Evolutionary conservation across 352 stramenopile species (phyloP).

Genomic region (Peronospora farinosa): DNA sequence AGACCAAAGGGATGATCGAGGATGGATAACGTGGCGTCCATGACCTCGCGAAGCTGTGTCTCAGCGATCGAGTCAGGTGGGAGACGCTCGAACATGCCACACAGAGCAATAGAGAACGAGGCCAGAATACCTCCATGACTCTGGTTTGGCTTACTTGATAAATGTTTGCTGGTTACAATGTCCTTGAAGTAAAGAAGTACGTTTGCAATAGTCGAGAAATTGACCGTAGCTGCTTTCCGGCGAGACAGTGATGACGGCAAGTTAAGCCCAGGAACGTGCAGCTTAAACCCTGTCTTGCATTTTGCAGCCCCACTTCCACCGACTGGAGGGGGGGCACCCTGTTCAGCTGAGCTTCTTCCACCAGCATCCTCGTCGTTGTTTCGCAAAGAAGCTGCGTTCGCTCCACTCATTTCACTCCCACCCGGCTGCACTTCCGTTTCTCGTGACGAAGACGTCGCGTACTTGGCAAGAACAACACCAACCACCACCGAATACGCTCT

Average conservation of each 20-base stretch:
- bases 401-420: conserved; percentile 10
- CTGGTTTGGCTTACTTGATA: conserved; percentile 44
- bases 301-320: conserved; percentile 26
- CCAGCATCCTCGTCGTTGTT: conserved; percentile 31
- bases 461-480: conserved; percentile 74
- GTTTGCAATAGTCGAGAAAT: conserved; percentile 71
- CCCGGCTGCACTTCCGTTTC: conserved; percentile 39
- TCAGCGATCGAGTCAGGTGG: conserved; percentile 55
- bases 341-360: conserved; percentile 21
- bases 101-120: conserved; percentile 63
- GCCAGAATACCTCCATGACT: conserved; percentile 63
- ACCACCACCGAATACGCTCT: conserved; percentile 61
- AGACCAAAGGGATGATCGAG: conserved; percentile 71
- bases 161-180: conserved; percentile 52
- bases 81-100: conserved; percentile 73
- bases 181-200: conserved; percentile 80
- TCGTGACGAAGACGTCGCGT: conserved; percentile 39
- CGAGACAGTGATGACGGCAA: conserved; percentile 42
- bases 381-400: conserved; percentile 8
- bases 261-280: conserved; percentile 58
- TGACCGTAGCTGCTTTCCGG: conserved; percentile 47
- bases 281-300: conserved; percentile 65
- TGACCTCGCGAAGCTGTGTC: conserved; percentile 54
- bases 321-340: conserved; percentile 17
- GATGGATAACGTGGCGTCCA: conserved; percentile 56